Base-by-base conservation (phyloP, 257 asterid species). In the Penstemon barbatus region DNA sequence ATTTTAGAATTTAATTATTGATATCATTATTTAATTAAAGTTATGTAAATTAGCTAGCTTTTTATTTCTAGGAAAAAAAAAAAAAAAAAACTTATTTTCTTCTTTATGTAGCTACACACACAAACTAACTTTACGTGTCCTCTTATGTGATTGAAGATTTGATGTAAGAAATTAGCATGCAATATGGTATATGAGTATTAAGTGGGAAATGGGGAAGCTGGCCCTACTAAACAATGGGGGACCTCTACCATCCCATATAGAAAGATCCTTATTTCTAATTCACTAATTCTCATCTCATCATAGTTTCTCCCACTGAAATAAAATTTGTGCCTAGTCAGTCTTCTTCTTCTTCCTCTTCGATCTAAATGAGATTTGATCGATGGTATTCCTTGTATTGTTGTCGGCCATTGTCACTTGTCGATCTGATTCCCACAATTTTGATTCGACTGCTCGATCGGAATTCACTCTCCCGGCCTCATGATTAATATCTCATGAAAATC, bases 401-500 rank as follows among this genome's bases (percentile, higher is more conserved):
- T 82, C 85, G 80, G 88, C 81, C 88, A 78, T 74, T 86, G 85
- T 78, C 66, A 33, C 36, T 10, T 70, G 46, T 72, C 76, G 78
- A 25, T 74, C 59, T 39, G 81, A 69, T 77, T 69, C 58, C 59
- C 58, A 44, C 25, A 10, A 46, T 43, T 66, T 63, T 53, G 78
- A 82, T 58, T 70, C 75, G 71, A 78, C 74, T 68, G 85, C 81
- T 83, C 78, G 81, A 81, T 1, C 2, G 2, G 2, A 25, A 25
- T 25, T 25, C 33, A 25, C 33, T 25, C 33, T 25, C 33, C 33
- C 33, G 1, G 2, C 2, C 33, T 1, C 33, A 25, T 25, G 33
- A 25, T 25, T 25, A n/a, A n/a, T n/a, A 25, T 25, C 33, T 25
- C 33, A 25, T 1, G 18, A 15, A 15, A 15, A 15, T 15, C 18